Evolutionary conservation across 2,329 filamentous ascomycete species (phyloP), one percentile per base, ranked within the genome.

Genomic region (Pseudogymnoascus sp.): DNA sequence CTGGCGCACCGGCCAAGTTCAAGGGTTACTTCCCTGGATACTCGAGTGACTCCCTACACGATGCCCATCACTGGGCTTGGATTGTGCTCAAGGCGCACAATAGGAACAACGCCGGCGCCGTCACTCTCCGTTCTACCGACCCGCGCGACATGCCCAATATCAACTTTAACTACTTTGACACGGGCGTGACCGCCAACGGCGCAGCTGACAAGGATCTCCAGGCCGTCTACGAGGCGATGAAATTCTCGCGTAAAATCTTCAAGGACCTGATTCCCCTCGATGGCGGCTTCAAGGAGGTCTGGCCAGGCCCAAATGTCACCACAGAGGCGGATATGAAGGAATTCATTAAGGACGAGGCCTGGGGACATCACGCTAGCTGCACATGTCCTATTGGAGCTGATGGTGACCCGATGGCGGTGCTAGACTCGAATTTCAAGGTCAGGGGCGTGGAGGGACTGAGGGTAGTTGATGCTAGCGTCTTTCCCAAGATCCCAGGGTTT

Each of bases 111-210:
- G 82, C 81, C 5, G 88, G 88, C 10, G 80, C 79, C 1, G 86
- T 91, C 6, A 80, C 74, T 2, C 80, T 91, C 5, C 78, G 77
- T 16, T 86, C 83, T 0, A 75, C 81, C 0, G 82, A 90, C 69
- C 87, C 88, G 0, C 82, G 83, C 1, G 86, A 89, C 62, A 76
- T 79, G 8, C 88, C 88, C 0, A 72, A 81, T 6, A 87, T 90
- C 67, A 76, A 76, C 60, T 88, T 85, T 76, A 82, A 84, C 73
- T 87, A 81, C 73, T 86, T 83, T 74, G 75, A 69, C 31, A 76
- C 79, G 21, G 80, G 81, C 11, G 75, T 38, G 2, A 64, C 64
- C 11, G 38, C 63, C 16, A 16, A 61, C 11, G 59, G 34, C 44
- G 65, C 61, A n/a, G 64, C 60, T 10, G 63, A 59, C 3, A 31